Base-by-base conservation (phyloP, 495 filamentous ascomycete species). In the Hypomontagnella monticulosa region DNA sequence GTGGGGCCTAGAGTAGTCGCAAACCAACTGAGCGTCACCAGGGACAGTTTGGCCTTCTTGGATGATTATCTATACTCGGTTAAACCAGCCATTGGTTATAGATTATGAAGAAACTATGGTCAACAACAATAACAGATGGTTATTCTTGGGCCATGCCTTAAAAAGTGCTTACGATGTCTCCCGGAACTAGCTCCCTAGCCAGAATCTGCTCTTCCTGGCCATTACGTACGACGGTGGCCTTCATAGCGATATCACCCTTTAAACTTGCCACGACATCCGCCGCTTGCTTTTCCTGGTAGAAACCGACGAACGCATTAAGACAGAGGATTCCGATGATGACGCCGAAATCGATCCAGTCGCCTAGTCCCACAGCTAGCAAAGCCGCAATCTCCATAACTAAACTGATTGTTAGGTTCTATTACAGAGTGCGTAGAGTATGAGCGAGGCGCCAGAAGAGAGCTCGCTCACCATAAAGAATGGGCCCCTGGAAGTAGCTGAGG, bases 281-380 rank as follows among this genome's bases (percentile, higher is more conserved):
- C 61, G 91, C 91, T 79, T 92, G 89, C 79, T 92, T 93, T 76
- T 93, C 91, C 76, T 93, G 90, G 76, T 93, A 93, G 85, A 89
- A 93, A 80, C 90, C 90, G 73, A 92, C 90, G 48, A 81, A 75
- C n/a, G 91, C 91, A 80, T 93, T 93, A 58, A 93, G 87, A 64
- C 88, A 79, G 27, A 93, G 75, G 66, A 93, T 92, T 74, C 87
- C 90, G 58, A 90, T 88, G 75, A 93, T 93, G 68, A 93, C 89
- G 81, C 90, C 90, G 55, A 92, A 90, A 74, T 93, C 90, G 61
- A 93, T 83, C 89, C 89, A 93, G 73, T 92, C 90, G 72, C 84
- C 85, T 61, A 93, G 86, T 84, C 90, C 90, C 71, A 89, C 89
- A 73, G 91, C 88, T 63, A 93, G 78, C 20, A 92, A 75, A 66